A percentile compares a stretch with the other conserved stretches of the same genome.
These are phyloP conservation scores for Globisporangium rhizosaccharum DNA, from an alignment of 352 stramenopile genomes.

Conservation along the genomic window DNA sequence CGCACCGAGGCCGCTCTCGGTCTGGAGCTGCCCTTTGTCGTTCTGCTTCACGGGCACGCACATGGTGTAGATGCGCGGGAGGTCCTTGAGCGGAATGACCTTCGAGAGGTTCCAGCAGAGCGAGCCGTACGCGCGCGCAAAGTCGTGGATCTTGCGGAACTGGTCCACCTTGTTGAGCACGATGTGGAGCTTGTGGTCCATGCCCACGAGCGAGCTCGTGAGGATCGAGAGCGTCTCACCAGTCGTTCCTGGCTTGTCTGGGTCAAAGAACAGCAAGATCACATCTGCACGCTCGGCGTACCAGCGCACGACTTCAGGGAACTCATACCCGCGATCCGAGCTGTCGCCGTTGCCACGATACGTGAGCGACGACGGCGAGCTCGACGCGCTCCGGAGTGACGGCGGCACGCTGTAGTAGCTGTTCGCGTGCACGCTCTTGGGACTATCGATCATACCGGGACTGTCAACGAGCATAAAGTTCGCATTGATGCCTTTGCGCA, in stretches of 20 bases:
- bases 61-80: conserved; percentile 99
- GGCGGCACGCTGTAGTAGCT: conserved; percentile 41
- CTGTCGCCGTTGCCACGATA: conserved; percentile 43
- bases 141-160: conserved; percentile 99
- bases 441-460: conserved; percentile 99
- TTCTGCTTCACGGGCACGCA: conserved; percentile 91
- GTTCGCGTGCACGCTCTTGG: conserved; percentile 64
- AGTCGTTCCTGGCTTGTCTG: conserved; percentile 98
- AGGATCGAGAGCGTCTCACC: conserved; percentile 98
- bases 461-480: conserved; percentile 99
- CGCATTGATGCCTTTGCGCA: conserved; percentile 89
- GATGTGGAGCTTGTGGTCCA: conserved; percentile 99
- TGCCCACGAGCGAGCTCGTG: conserved; percentile 94
- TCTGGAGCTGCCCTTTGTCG: conserved; percentile 32
- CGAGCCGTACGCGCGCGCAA: conserved; percentile 97
- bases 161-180: conserved; percentile 99
- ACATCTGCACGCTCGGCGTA: conserved; percentile 98
- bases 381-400: conserved; percentile 20
- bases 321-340: conserved; percentile 95
- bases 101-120: conserved; percentile 99
- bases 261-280: conserved; percentile 99
- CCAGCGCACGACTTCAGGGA: conserved; percentile 95
- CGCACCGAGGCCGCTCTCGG: conserved; percentile 49
- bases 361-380: conserved; percentile 13
- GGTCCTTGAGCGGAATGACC: conserved; percentile 99